A percentile compares a stretch with the other conserved stretches of the same genome.
These are phyloP conservation scores for Hortiboletus campestris DNA, from an alignment of 768 basidiomycete species.

Conservation along the genomic window DNA sequence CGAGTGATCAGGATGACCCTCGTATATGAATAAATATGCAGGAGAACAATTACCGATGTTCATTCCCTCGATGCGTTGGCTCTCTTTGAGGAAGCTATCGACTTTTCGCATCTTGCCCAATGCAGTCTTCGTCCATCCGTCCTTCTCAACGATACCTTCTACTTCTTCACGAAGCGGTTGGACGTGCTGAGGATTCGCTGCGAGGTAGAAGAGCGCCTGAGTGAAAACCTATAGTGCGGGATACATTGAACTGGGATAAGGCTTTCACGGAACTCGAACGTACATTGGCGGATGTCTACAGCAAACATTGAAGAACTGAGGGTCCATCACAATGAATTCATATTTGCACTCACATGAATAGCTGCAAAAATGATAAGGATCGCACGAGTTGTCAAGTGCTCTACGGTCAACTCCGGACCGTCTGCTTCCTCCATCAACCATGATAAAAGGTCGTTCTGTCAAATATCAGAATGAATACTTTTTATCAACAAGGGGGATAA, in stretches of 20 bases:
- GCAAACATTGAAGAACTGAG: not conserved
- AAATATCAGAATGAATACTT: not conserved
- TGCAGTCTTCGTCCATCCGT: constrained; percentile 31
- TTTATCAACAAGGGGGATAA: not conserved
- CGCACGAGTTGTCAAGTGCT: constrained; percentile 24
- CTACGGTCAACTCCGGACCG: constrained; percentile 15
- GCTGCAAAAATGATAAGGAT: constrained; percentile 18
- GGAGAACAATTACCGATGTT: not conserved
- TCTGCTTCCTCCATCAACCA: constrained; percentile 32
- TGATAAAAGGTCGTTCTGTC: constrained; percentile 33
- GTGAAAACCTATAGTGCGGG: constrained; percentile 27
- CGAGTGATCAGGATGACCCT: not conserved
- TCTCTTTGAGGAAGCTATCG: constrained; percentile 39
- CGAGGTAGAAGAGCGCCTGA: constrained; percentile 37
- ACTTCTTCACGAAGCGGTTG: constrained; percentile 39
- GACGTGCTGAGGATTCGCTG: constrained; percentile 34
- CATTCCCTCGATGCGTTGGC: not conserved
- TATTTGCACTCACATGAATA: constrained; percentile 17
- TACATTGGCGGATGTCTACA: constrained; percentile 21
- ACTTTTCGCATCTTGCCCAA: constrained; percentile 35
- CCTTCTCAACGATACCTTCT: constrained; percentile 24
- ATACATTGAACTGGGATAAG: not conserved
- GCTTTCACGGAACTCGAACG: not conserved
- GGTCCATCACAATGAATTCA: not conserved
- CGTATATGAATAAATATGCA: not conserved